Conservation (phyloP, 345 rosid species). For the Camelina laxa region DNA sequence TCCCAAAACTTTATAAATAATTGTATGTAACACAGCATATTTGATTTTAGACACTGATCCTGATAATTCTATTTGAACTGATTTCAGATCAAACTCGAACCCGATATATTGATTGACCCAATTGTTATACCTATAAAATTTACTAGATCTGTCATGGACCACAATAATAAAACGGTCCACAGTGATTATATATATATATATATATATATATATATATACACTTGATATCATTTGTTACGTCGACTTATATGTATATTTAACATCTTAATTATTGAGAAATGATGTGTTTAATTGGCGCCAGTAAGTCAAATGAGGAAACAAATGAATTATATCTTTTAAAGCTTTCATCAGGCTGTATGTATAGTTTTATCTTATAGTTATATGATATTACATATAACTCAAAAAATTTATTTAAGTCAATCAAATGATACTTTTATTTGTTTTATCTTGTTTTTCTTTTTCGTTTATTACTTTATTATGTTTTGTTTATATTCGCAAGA, state of each 20-base stretch:
- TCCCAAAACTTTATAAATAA: not conserved
- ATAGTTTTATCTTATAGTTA: too few species aligned
- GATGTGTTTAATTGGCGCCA: not conserved
- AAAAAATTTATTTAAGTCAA: too few species aligned
- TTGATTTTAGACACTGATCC: too few species aligned
- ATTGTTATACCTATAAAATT: not conserved
- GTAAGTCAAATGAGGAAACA: not conserved
- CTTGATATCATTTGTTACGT: not conserved
- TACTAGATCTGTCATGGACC: constrained; percentile 23
- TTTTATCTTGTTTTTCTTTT: too few species aligned
- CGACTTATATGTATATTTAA: not conserved
- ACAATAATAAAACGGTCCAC: constrained; percentile 5
- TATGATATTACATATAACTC: too few species aligned
- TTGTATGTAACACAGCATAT: not conserved
- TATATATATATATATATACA: too few species aligned
- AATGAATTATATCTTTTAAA: not conserved
- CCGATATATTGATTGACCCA: constrained; percentile 15
- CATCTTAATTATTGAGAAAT: not conserved
- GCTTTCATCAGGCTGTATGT: too few species aligned
- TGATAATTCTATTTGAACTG: not conserved
- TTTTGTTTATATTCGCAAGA: too few species aligned
- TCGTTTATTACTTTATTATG: too few species aligned
- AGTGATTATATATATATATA: not conserved
- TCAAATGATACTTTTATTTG: too few species aligned
- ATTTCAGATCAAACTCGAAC: not conserved